These are phyloP conservation scores for Colletotrichum cuscutae DNA, from an alignment of 2,329 filamentous ascomycete genomes.

Conservation along the genomic window DNA sequence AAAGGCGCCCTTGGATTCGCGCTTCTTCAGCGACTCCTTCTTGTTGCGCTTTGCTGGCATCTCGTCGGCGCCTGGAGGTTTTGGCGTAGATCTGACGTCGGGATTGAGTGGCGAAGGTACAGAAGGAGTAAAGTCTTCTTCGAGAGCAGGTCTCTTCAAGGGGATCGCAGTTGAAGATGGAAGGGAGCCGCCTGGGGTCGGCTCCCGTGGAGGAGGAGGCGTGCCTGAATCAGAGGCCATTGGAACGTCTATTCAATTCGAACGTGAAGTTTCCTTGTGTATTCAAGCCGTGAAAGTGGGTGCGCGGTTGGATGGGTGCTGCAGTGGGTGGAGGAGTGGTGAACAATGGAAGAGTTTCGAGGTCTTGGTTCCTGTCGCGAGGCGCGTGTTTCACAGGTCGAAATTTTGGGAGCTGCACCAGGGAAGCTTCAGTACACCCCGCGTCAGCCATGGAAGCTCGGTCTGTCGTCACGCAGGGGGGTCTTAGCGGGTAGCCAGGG, in stretches of 20 bases:
- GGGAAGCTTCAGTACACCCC: constrained; percentile 24
- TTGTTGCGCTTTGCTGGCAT: constrained; percentile 59
- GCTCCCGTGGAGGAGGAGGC: constrained; percentile 54
- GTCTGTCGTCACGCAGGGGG: constrained; percentile 22
- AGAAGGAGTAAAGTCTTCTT: constrained; percentile 76
- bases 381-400: constrained; percentile 12
- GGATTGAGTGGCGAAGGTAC: constrained; percentile 81
- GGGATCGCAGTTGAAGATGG: constrained; percentile 61
- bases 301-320: not conserved
- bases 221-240: constrained; percentile 51
- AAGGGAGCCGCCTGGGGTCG: constrained; percentile 50
- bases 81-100: constrained; percentile 58
- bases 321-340: not conserved
- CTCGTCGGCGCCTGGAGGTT: constrained; percentile 46
- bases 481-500: constrained; percentile 18
- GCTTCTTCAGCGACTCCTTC: constrained; percentile 76
- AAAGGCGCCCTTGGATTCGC: constrained; percentile 66
- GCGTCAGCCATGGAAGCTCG: not conserved
- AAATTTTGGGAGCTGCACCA: constrained; percentile 23
- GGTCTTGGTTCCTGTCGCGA: constrained; percentile 1
- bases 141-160: constrained; percentile 70
- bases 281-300: constrained; percentile 13
- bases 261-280: not conserved
- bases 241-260: not conserved
- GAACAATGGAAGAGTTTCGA: not conserved